These are phyloP conservation scores for Blumeria hordei DNA, from an alignment of 2,329 filamentous ascomycete species.

Conservation along the genomic window DNA sequence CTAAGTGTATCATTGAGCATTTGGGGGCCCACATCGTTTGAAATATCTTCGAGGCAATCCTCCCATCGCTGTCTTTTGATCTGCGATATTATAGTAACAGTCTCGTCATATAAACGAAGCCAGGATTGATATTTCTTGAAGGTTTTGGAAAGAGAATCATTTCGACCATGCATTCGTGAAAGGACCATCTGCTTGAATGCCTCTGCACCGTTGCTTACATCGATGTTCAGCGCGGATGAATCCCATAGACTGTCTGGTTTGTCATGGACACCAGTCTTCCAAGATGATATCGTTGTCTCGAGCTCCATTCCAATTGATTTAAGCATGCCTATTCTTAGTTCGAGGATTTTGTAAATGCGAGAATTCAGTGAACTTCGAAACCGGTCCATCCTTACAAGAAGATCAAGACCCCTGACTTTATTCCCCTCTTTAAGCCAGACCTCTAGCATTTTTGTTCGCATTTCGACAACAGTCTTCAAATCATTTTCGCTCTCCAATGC, in stretches of 20 bases:
- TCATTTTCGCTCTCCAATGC: slow-evolving; percentile 35
- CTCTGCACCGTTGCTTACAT: slow-evolving; percentile 38
- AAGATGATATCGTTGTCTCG: slow-evolving; percentile 32
- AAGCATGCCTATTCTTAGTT: slow-evolving; percentile 37
- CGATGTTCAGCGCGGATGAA: slow-evolving; percentile 33
- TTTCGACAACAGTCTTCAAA: slow-evolving; percentile 41
- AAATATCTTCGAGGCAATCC: slow-evolving; percentile 43
- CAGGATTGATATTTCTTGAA: slow-evolving; percentile 44
- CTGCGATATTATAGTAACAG: slow-evolving; percentile 35
- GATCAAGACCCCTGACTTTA: slow-evolving; percentile 39
- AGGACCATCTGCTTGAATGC: slow-evolving; percentile 46
- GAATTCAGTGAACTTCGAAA: slow-evolving; percentile 45
- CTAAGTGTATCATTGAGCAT: slow-evolving; percentile 42
- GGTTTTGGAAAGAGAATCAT: slow-evolving; percentile 36
- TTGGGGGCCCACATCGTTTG: slow-evolving; percentile 48
- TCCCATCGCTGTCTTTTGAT: slow-evolving; percentile 51
- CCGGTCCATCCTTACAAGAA: slow-evolving; percentile 36
- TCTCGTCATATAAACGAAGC: slow-evolving; percentile 46
- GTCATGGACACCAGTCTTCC: slow-evolving; percentile 29
- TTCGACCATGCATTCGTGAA: slow-evolving; percentile 47
- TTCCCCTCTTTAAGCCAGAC: slow-evolving; percentile 51
- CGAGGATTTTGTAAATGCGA: slow-evolving; percentile 38
- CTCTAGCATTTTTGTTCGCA: slow-evolving; percentile 46
- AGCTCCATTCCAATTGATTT: slow-evolving; percentile 40
- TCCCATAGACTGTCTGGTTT: slow-evolving; percentile 41